Base-by-base conservation (phyloP, 129 eudicot genomes). In the Escallonia herrerae region DNA sequence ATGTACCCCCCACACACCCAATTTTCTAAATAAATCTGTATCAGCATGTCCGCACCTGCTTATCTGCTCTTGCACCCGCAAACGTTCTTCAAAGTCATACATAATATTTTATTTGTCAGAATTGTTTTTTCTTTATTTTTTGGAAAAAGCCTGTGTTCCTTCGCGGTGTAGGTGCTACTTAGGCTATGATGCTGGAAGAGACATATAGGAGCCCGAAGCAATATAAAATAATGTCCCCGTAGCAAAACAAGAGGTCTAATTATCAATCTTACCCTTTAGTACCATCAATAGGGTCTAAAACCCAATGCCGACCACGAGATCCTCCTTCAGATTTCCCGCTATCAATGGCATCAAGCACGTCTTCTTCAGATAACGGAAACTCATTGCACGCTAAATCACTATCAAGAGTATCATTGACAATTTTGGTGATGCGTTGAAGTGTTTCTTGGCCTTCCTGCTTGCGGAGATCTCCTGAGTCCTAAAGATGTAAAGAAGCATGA, bases 201-300 rank as follows among this genome's bases (percentile, higher is more conserved):
- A 38, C 60, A 52, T 33, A 61, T 60, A 22, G 15, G 51, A 58
- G 58, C 40, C 43, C 51, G 41, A 43, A 70, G 50, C 37, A 62
- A 12, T 22, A 22, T 0, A 22, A 22, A 22, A 22, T 22, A 22
- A 61, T 5, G 33, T 33, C 9, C 11, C 50, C 37, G 47, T 15
- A 50, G 43, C 63, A 60, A 37, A n/a, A 52, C 5, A 49, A 53
- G 15, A 53, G 13, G 22, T 61, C 7, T 45, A 3, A 46, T 3
- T 50, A 11, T 51, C 65, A 45, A 54, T 38, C 86, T 72, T 75
- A 93, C 98, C 99, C 99, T 86, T 93, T 93, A 65, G 99, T 93
- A 61, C 99, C 99, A 66, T 93, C 99, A 45, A 93, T 93, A 57
- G 99, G 99, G 78, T 93, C 99, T 79, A 93, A 73, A 81, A 93